Conservation (phyloP, 495 filamentous ascomycete genomes). For the Neurospora sp. region DNA sequence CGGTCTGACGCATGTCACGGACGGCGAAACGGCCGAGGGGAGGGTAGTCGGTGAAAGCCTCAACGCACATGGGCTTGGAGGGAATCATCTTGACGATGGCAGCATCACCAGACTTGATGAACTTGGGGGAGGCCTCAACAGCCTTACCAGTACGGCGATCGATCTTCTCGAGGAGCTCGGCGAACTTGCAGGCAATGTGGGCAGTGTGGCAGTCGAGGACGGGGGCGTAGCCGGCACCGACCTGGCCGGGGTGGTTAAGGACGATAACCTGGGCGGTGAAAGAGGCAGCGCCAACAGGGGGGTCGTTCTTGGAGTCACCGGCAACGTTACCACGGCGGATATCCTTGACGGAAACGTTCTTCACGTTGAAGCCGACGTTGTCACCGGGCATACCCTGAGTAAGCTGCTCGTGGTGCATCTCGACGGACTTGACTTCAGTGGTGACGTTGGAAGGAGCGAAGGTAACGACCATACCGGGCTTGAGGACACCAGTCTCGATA, state of each 20-base stretch:
- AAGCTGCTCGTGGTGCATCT: slow-evolving; percentile 99
- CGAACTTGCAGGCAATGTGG: slow-evolving; percentile 99
- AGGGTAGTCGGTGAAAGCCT: slow-evolving; percentile 99
- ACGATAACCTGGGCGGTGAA: slow-evolving; percentile 99
- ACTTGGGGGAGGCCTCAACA: slow-evolving; percentile 83
- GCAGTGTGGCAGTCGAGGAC: slow-evolving; percentile 99
- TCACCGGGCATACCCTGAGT: slow-evolving; percentile 91
- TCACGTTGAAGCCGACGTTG: slow-evolving; percentile 99
- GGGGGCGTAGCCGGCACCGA: slow-evolving; percentile 96
- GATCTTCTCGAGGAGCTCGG: slow-evolving; percentile 98
- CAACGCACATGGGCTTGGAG: slow-evolving; percentile 99
- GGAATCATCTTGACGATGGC: slow-evolving; percentile 99
- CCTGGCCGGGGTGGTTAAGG: slow-evolving; percentile 99
- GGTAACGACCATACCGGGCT: slow-evolving; percentile 95
- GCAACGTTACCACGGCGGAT: slow-evolving; percentile 99
- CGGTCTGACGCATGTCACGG: slow-evolving; percentile 87
- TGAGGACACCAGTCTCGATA: slow-evolving; percentile 99
- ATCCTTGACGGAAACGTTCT: slow-evolving; percentile 99
- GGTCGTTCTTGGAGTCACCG: slow-evolving; percentile 99
- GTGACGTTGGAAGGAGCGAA: slow-evolving; percentile 96
- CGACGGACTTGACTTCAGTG: slow-evolving; percentile 99
- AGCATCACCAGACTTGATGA: slow-evolving; percentile 99
- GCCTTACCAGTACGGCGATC: slow-evolving; percentile 99
- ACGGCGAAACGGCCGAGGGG: slow-evolving; percentile 98
- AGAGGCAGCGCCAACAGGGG: slow-evolving; percentile 72